Conservation (phyloP, 495 filamentous ascomycete species). For the Penicillium alfredii region DNA sequence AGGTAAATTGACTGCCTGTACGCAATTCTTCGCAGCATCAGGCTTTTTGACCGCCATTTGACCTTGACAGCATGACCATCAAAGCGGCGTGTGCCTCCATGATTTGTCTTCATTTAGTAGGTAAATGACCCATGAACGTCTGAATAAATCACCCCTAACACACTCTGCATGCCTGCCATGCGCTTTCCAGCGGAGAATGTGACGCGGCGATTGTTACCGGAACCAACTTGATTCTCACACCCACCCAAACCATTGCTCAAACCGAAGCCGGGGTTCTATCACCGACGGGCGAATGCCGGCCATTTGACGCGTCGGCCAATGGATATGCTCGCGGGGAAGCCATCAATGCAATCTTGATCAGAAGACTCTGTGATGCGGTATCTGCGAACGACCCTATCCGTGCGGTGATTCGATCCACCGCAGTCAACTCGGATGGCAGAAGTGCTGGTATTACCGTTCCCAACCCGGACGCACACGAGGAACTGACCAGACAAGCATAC, state of each 20-base stretch:
- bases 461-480: conserved; percentile 5
- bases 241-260: conserved; percentile 23
- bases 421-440: conserved; percentile 33
- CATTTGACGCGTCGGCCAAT: conserved; percentile 56
- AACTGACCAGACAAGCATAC: conserved; percentile 7
- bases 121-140: no score
- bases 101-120: no score
- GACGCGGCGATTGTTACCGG: conserved; percentile 37
- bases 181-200: conserved; percentile 34
- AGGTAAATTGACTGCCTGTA: not conserved
- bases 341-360: conserved; percentile 33
- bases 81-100: no score
- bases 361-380: conserved; percentile 29
- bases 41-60: no score
- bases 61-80: no score
- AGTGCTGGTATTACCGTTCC: conserved; percentile 5
- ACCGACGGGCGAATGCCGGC: conserved; percentile 38
- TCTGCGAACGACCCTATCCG: conserved; percentile 32
- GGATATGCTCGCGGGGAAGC: conserved; percentile 63
- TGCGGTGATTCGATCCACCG: conserved; percentile 36
- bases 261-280: conserved; percentile 25
- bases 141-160: no score
- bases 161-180: conserved; percentile 29
- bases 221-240: conserved; percentile 35
- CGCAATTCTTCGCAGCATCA: no score